phyloP scores from a whole-genome alignment of 2,329 filamentous ascomycete species.

The Colletotrichum eleusines region DNA sequence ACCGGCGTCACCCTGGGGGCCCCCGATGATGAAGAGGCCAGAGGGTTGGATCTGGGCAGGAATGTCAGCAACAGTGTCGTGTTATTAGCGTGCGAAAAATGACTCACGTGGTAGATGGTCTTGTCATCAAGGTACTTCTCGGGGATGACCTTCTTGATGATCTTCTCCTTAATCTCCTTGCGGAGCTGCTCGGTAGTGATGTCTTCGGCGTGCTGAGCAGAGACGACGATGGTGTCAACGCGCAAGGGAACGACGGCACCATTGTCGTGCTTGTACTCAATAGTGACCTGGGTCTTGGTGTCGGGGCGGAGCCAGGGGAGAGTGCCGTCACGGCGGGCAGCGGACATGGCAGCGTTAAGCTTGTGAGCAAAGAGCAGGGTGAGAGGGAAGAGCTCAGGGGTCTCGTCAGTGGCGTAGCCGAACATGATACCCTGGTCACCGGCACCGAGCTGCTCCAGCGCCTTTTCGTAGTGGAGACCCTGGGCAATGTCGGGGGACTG shows the following conservation, averaged over 20 bases:
- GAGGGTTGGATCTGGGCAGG: slow-evolving; percentile 85
- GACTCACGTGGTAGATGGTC: slow-evolving; percentile 91
- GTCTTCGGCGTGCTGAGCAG: slow-evolving; percentile 90
- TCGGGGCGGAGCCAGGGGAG: slow-evolving; percentile 96
- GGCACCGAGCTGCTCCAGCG: slow-evolving; percentile 96
- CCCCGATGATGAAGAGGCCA: slow-evolving; percentile 98
- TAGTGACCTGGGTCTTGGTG: slow-evolving; percentile 99
- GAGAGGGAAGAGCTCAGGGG: slow-evolving; percentile 94
- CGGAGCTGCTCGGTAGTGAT: slow-evolving; percentile 93
- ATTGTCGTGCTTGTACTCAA: slow-evolving; percentile 98
- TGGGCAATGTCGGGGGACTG: slow-evolving; percentile 99
- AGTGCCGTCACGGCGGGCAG: slow-evolving; percentile 86
- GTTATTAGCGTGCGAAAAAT: not conserved
- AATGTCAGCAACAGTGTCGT: slow-evolving; percentile 49
- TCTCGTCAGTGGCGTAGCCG: slow-evolving; percentile 99
- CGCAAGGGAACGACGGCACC: slow-evolving; percentile 92
- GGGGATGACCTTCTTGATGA: slow-evolving; percentile 95
- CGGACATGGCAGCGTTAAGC: slow-evolving; percentile 95
- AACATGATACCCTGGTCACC: slow-evolving; percentile 99
- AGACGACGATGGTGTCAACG: slow-evolving; percentile 97
- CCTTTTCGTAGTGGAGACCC: slow-evolving; percentile 98
- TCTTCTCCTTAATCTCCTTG: slow-evolving; percentile 96
- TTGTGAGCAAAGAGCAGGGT: slow-evolving; percentile 95
- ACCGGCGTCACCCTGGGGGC: slow-evolving; percentile 98
- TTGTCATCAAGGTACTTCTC: slow-evolving; percentile 91